phyloP scores from a whole-genome alignment of 1,139 yeast species.

The Protomyces inouyei region DNA sequence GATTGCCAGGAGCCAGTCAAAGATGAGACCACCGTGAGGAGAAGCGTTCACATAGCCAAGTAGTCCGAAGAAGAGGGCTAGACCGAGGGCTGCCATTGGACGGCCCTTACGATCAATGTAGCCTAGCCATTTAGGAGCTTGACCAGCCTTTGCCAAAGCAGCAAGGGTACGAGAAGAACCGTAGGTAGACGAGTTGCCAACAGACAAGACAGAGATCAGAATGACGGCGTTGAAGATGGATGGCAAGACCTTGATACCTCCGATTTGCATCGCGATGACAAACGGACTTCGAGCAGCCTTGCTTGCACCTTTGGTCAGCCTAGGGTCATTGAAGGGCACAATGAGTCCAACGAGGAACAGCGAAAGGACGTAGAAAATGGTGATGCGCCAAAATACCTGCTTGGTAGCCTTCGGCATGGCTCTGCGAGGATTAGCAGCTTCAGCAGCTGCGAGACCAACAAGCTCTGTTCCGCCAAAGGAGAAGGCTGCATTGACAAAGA shows the following conservation, averaged over 20 bases:
- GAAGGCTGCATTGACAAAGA: slow-evolving; percentile 82
- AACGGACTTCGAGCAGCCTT: slow-evolving; percentile 63
- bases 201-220: slow-evolving; percentile 61
- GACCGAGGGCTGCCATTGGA: slow-evolving; percentile 61
- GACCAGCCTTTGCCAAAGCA: slow-evolving; percentile 56
- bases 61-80: slow-evolving; percentile 57
- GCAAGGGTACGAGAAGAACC: slow-evolving; percentile 57
- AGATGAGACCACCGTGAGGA: slow-evolving; percentile 61
- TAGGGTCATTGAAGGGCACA: slow-evolving; percentile 58
- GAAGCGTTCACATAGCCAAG: slow-evolving; percentile 70
- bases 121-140: slow-evolving; percentile 57
- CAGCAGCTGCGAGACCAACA: slow-evolving; percentile 73
- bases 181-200: slow-evolving; percentile 70
- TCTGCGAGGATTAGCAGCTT: slow-evolving; percentile 62
- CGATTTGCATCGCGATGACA: slow-evolving; percentile 64
- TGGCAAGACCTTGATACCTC: slow-evolving; percentile 65
- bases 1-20: slow-evolving; percentile 71
- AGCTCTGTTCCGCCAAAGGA: slow-evolving; percentile 82
- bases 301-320: slow-evolving; percentile 43
- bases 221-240: slow-evolving; percentile 71
- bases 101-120: slow-evolving; percentile 59
- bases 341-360: slow-evolving; percentile 59
- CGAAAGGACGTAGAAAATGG: slow-evolving; percentile 59
- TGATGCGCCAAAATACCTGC: slow-evolving; percentile 65
- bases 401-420: slow-evolving; percentile 61